phyloP scores from a whole-genome alignment of 768 basidiomycete species.

The Boletus eberwhitei region DNA sequence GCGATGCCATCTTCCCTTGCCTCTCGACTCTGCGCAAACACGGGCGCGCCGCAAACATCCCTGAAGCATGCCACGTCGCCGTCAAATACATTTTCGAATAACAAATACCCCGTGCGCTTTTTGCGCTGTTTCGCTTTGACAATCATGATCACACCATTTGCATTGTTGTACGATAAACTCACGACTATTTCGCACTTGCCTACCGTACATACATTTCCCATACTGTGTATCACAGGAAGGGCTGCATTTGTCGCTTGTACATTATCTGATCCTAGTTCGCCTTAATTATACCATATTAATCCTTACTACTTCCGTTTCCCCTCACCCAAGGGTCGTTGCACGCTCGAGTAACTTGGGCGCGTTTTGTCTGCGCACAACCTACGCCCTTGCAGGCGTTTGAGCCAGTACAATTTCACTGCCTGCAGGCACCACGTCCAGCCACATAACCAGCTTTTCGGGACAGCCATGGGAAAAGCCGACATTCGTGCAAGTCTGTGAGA shows the following conservation, averaged over 20 bases:
- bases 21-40: conserved; percentile 60
- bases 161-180: conserved; percentile 30
- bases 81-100: conserved; percentile 73
- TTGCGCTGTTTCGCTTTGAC: conserved; percentile 1
- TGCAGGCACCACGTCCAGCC: not conserved
- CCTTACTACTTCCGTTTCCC: conserved; percentile 8
- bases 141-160: conserved; percentile 20
- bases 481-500: conserved; percentile 1
- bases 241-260: conserved; percentile 25
- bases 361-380: conserved; percentile 3
- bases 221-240: conserved; percentile 21
- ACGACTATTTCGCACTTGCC: conserved; percentile 25
- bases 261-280: conserved; percentile 24
- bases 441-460: not conserved
- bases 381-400: not conserved
- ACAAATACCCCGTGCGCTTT: conserved; percentile 1
- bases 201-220: conserved; percentile 25
- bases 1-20: conserved; percentile 63
- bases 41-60: conserved; percentile 47
- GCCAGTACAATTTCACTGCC: not conserved
- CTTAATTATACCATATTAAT: conserved; percentile 38
- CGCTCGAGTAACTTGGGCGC: not conserved
- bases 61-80: conserved; percentile 69
- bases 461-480: conserved; percentile 11
- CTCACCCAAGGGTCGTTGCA: not conserved